Evolutionary conservation across 106 monocot species (phyloP), one percentile per base, ranked within the genome.

Genomic region (Chionographis japonica): DNA sequence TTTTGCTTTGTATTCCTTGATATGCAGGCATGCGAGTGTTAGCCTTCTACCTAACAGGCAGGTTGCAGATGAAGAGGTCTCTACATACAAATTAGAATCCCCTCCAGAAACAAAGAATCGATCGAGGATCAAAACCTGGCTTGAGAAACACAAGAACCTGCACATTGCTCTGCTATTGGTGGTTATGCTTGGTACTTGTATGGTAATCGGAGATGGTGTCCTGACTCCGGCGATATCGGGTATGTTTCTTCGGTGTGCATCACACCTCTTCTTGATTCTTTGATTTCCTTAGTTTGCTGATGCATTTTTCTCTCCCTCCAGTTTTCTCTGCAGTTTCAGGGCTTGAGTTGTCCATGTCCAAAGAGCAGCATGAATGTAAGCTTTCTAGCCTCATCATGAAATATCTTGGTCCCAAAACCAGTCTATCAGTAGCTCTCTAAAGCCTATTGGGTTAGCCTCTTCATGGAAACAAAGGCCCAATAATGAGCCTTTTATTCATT

Each of bases 261-360:
- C 4, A 6, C 42, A 14, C 61, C 43, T 61, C 36, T 69, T 43
- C 37, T 75, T 63, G 52, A 40, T 3, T 4, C 50, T 38, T 49
- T 13, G 14, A 11, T 49, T 55, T 61, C n/a, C 46, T 46, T 6
- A 5, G 46, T 53, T 56, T 40, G 41, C 59, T 54, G 8, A 13
- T 20, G 5, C 2, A 50, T 51, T 62, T 52, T 13, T 55, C 35
- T 39, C 14, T 50, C 27, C 15, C 35, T 52, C 8, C 60, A 89
- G 88, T 89, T n/a, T 89, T 85, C 59, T 85, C 88, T 41, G 88
- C 88, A 63, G 88, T 89, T 54, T 84, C 88, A 59, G 88, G 88
- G 42, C 81, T 89, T 39, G 85, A 89, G 53, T 52, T 89, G 14
- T 62, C 79, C n/a, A 70, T 85, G 76, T 89, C 88, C 37, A 79